Base-by-base conservation (phyloP, 2,329 filamentous ascomycete species). In the Cercospora sp. region DNA sequence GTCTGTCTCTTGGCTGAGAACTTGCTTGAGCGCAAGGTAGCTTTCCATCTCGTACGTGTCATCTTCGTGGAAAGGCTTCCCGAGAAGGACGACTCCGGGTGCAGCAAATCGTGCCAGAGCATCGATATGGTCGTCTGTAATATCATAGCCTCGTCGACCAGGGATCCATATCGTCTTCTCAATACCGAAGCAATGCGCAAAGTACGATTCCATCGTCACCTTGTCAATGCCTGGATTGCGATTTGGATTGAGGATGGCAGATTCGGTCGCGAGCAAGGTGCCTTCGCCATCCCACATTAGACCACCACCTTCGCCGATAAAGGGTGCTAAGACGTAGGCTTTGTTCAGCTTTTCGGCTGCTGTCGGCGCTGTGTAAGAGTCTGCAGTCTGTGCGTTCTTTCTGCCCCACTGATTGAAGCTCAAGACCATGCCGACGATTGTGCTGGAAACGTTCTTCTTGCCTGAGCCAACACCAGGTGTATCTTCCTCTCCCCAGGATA, bases 121-220 rank as follows among this genome's bases (percentile, higher is more conserved):
- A 23, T 72, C 69, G 51, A 72, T 68, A 30, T 72, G 70, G 45
- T 69, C 68, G 33, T 72, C 70, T 30, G 68, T 72, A 36, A 69
- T 70, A 31, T 71, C 70, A 9, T 60, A 55, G 10, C 68, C 70
- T 20, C 67, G 63, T 12, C 51, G 16, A 9, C 70, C 70, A 33
- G 66, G 63, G 16, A 71, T 64, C 70, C 69, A 72, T 16, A 72
- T 71, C 30, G 66, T 65, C 33, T 71, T 72, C 20, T 68, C 51
- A 18, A 72, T 67, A 3, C 69, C 70, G 20, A 72, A 64, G 33
- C 53, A 61, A 2, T 65, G 48, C 20, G 33, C 23, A 18, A 71
- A 66, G 28, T 66, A 65, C 1, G 31, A 28, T 20, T 71, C 70
- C 30, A 72, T 68, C 7, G 63, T 63, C 8, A 8, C 16, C 51